Percentiles rank a stretch among this genome's conserved stretches.
Evolutionary conservation across 768 basidiomycete species (phyloP).

Genomic region (Rhizopogon rudus): DNA sequence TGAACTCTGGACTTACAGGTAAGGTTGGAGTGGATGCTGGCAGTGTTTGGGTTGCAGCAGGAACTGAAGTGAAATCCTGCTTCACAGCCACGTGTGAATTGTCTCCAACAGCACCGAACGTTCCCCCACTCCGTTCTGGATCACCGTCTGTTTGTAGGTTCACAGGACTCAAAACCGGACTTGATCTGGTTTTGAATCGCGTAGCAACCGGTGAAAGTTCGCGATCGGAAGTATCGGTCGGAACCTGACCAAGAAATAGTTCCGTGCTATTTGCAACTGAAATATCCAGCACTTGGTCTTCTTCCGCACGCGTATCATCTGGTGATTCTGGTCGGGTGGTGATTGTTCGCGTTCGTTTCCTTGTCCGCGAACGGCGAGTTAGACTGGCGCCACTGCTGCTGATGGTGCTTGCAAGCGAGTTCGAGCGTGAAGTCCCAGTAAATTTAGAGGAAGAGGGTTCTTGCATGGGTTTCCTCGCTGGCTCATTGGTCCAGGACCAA

Average conservation of each 20-base stretch:
- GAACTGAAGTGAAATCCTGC: conserved; percentile 6
- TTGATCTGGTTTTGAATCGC: conserved; percentile 9
- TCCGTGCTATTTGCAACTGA: conserved; percentile 18
- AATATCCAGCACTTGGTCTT: conserved; percentile 24
- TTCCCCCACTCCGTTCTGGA: conserved; percentile 19
- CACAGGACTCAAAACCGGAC: conserved; percentile 5
- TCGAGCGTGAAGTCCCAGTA: conserved; percentile 29
- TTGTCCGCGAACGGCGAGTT: conserved; percentile 41
- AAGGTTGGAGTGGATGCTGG: background rate
- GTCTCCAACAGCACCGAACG: conserved; percentile 18
- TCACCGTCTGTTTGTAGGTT: conserved; percentile 7
- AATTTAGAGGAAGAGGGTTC: conserved; percentile 23
- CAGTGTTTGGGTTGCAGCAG: background rate
- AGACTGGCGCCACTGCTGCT: conserved; percentile 46
- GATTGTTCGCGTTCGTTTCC: conserved; percentile 51
- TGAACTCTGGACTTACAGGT: background rate
- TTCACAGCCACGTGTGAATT: conserved; percentile 3
- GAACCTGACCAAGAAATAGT: background rate
- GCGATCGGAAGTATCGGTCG: conserved; percentile 7
- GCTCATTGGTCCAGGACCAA: conserved; percentile 17
- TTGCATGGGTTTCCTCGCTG: conserved; percentile 23
- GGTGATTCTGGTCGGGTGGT: conserved; percentile 30
- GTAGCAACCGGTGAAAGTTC: conserved; percentile 8
- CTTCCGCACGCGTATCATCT: conserved; percentile 13
- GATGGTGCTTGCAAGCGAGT: conserved; percentile 34